These are phyloP conservation scores for Phallus indusiatus DNA, from an alignment of 768 basidiomycete species.

Conservation along the genomic window DNA sequence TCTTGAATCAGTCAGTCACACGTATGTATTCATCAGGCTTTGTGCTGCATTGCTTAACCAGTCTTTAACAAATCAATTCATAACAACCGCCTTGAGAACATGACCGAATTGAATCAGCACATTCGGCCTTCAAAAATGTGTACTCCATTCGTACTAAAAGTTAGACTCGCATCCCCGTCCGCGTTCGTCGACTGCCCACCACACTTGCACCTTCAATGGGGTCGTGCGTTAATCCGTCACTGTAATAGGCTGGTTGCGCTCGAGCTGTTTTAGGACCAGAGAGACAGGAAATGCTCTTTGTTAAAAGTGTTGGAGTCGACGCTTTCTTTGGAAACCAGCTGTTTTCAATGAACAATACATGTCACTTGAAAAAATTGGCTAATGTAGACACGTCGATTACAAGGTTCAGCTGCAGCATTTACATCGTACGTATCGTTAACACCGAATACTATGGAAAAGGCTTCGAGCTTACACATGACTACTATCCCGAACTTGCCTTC, in stretches of 20 bases:
- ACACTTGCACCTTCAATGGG: conserved; percentile 26
- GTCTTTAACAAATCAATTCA: background rate
- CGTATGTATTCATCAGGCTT: too few species aligned
- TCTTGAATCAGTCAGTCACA: too few species aligned
- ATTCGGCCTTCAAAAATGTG: conserved; percentile 25
- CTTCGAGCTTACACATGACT: too few species aligned
- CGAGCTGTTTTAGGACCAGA: conserved; percentile 23
- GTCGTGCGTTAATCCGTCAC: conserved; percentile 28
- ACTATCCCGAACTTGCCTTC: too few species aligned
- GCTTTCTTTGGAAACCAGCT: too few species aligned
- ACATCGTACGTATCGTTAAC: too few species aligned
- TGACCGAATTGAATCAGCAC: conserved; percentile 26
- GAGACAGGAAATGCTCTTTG: conserved; percentile 24
- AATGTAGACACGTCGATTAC: too few species aligned
- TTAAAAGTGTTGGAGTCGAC: conserved; percentile 30
- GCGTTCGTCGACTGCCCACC: conserved; percentile 14
- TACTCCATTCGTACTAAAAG: conserved; percentile 19
- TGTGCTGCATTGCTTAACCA: too few species aligned
- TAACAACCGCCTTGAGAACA: conserved; percentile 11
- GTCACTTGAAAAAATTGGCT: too few species aligned
- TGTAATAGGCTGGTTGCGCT: conserved; percentile 18
- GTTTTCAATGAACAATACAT: too few species aligned
- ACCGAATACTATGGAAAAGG: too few species aligned
- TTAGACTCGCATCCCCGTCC: conserved; percentile 22
- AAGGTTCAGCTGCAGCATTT: too few species aligned